Evolutionary conservation across 257 asterid species (phyloP), one percentile per base, ranked within the genome.

Genomic region (Lavandula angustifolia): DNA sequence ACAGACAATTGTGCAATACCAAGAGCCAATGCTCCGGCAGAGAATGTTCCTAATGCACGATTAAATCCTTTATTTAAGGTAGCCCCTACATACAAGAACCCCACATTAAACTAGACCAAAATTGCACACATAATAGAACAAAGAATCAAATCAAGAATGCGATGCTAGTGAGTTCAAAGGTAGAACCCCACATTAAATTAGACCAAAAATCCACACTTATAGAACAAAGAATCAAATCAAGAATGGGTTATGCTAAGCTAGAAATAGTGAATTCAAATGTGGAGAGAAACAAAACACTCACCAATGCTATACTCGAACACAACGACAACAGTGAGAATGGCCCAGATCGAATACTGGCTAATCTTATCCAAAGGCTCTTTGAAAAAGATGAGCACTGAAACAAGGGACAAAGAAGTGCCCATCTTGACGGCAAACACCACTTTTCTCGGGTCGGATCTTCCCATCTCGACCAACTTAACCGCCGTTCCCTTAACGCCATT

Each of bases 241-340:
- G 38, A 22, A 22, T n/a, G n/a, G n/a, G n/a, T n/a, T n/a, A n/a
- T 22, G 27, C 27, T 2, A 22, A 0, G 27, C 27, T 22, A 22
- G 27, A 22, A 22, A 22, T 2, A 22, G 27, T 22, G 27, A 22
- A 22, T 0, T 22, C 27, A 22, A 22, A 22, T 22, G 27, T 22
- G 2, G 27, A 22, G 13, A 56, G 29, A 40, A 7, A 9, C 12
- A 4, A 5, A 52, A 3, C 37, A 59, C 54, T 67, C 8, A 90
- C 98, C 98, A 47, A 88, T 84, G 81, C 98, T 91, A 78, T 88
- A 91, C 71, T 91, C 98, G 33, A 91, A 91, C 4, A 91, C 96
- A 31, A 91, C 95, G 8, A 91, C 95, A 14, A 88, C 96, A 3
- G 98, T 86, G 67, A 86, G 88, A 57, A 86, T 80, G 9, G 95